Conservation (phyloP, 306 rosid species). For the Dryas drummondii region DNA sequence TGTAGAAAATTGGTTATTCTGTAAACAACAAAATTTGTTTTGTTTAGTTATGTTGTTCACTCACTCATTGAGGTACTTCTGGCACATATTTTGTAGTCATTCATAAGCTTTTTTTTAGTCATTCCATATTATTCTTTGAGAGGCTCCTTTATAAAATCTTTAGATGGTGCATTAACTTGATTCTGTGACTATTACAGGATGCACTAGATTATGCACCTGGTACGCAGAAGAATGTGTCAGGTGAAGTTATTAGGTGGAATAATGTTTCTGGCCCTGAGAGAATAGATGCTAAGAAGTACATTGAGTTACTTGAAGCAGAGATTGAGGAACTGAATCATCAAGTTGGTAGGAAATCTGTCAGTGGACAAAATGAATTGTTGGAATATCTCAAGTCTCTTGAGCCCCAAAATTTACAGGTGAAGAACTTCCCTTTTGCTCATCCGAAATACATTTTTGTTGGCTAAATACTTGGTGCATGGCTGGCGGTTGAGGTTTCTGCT, state of each 20-base stretch:
- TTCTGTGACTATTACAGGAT: constrained; percentile 58
- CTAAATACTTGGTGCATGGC: not conserved
- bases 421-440: constrained; percentile 14
- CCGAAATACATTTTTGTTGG: not conserved
- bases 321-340: constrained; percentile 86
- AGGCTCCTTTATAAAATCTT: not conserved
- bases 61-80: not conserved
- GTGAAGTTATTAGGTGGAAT: constrained; percentile 97
- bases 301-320: constrained; percentile 94
- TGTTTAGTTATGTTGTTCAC: not conserved
- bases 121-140: not conserved
- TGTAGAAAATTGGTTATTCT: not conserved
- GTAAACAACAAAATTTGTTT: not conserved
- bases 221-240: constrained; percentile 88
- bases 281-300: constrained; percentile 90
- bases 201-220: constrained; percentile 85
- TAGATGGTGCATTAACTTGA: constrained; percentile 25
- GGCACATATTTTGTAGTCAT: not conserved
- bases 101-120: not conserved
- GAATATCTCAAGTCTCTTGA: constrained; percentile 92
- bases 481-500: not conserved
- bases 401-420: constrained; percentile 90
- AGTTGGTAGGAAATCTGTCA: constrained; percentile 77
- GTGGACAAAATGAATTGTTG: constrained; percentile 81
- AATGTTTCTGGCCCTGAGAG: constrained; percentile 79